Conservation (phyloP, 495 filamentous ascomycete genomes). For the Penicillium arizonense region DNA sequence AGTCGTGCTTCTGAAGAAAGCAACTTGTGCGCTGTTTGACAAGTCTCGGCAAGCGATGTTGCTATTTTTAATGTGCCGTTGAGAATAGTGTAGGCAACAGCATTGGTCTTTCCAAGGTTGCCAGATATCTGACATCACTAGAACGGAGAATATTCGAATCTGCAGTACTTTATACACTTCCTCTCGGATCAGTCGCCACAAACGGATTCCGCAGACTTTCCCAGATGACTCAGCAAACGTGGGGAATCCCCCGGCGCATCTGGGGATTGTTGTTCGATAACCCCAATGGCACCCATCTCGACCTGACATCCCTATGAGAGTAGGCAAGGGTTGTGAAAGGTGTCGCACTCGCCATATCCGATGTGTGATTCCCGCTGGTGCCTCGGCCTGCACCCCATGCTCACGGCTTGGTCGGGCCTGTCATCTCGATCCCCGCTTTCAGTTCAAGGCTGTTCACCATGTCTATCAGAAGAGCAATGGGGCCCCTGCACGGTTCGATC, state of each 20-base stretch:
- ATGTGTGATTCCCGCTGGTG: conserved; percentile 29
- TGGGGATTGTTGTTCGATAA: neutral
- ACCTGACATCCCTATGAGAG: conserved; percentile 27
- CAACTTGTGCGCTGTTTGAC: no score
- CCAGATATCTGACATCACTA: no score
- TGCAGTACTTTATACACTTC: no score
- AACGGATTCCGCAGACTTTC: neutral
- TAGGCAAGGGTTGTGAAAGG: conserved; percentile 38
- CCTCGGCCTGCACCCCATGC: conserved; percentile 33
- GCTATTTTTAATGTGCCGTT: neutral
- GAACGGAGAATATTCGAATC: no score
- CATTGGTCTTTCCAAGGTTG: neutral
- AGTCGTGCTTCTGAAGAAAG: no score
- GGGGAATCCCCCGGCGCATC: neutral
- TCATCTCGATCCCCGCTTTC: conserved; percentile 37
- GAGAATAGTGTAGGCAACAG: neutral
- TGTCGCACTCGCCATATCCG: conserved; percentile 43
- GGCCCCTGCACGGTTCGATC: conserved; percentile 27
- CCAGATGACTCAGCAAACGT: conserved; percentile 1
- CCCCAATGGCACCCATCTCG: neutral
- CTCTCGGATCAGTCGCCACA: neutral
- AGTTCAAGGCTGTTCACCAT: conserved; percentile 37
- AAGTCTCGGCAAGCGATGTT: neutral
- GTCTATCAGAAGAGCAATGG: conserved; percentile 36
- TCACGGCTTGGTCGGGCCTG: conserved; percentile 30